phyloP scores from a whole-genome alignment of 768 basidiomycete species.

The Termitomyces sp. region DNA sequence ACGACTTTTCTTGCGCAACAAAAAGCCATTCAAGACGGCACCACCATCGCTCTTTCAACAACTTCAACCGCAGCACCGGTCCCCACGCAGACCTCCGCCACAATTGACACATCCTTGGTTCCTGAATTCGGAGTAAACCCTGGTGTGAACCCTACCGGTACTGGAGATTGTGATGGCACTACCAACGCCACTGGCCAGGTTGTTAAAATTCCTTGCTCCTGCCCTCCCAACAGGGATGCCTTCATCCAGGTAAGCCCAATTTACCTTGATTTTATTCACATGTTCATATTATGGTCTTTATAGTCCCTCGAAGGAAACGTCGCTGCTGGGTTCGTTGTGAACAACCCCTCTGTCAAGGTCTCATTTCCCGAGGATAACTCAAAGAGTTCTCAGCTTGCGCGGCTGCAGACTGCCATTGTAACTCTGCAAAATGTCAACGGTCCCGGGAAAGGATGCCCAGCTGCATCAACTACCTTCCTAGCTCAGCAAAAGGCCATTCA shows the following conservation, averaged over 20 bases:
- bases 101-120: slow-evolving; percentile 28
- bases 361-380: slow-evolving; percentile 61
- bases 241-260: slow-evolving; percentile 44
- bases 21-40: slow-evolving; percentile 28
- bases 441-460: slow-evolving; percentile 63
- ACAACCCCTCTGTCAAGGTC: slow-evolving; percentile 57
- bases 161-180: slow-evolving; percentile 58
- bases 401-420: slow-evolving; percentile 53
- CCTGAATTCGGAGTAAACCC: slow-evolving; percentile 52
- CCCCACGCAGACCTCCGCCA: slow-evolving; percentile 14
- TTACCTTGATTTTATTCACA: slow-evolving; percentile 5
- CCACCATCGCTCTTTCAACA: slow-evolving; percentile 15
- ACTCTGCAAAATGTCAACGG: slow-evolving; percentile 71
- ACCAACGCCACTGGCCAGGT: slow-evolving; percentile 49
- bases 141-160: slow-evolving; percentile 57
- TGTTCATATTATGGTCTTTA: neutral
- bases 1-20: slow-evolving; percentile 51
- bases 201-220: slow-evolving; percentile 58
- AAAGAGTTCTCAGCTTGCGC: slow-evolving; percentile 42
- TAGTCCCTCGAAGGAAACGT: slow-evolving; percentile 48
- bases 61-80: slow-evolving; percentile 16
- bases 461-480: slow-evolving; percentile 57
- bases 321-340: slow-evolving; percentile 53
- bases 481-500: slow-evolving; percentile 35
- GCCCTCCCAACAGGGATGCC: slow-evolving; percentile 48